Conservation (phyloP, 2,329 filamentous ascomycete species). For the Epichloe aotearoae region DNA sequence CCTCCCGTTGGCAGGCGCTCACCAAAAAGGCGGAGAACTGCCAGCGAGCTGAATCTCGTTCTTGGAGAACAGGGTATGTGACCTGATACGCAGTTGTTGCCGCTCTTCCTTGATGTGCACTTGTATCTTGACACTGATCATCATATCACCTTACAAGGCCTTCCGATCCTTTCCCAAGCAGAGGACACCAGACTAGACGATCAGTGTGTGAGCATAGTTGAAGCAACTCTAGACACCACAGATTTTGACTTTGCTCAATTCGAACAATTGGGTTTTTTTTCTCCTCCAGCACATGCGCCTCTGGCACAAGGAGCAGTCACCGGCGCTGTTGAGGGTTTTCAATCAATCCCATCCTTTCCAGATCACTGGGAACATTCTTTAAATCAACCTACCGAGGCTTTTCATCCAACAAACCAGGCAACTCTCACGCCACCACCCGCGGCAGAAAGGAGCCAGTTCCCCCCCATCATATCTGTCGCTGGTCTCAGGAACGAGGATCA, state of each 20-base stretch:
- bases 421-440: not conserved
- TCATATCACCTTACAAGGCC: slow-evolving; percentile 6
- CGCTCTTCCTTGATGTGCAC: not conserved
- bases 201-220: slow-evolving; percentile 16
- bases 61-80: slow-evolving; percentile 24
- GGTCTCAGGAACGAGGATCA: not conserved
- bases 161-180: slow-evolving; percentile 15
- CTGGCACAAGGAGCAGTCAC: slow-evolving; percentile 18
- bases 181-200: slow-evolving; percentile 12
- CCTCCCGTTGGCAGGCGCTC: slow-evolving; percentile 16
- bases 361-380: slow-evolving; percentile 13
- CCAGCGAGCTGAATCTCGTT: slow-evolving; percentile 19
- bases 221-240: slow-evolving; percentile 17
- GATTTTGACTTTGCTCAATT: slow-evolving; percentile 23
- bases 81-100: not conserved
- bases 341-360: slow-evolving; percentile 10
- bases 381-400: slow-evolving; percentile 5
- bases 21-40: slow-evolving; percentile 25
- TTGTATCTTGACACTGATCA: not conserved
- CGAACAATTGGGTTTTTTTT: slow-evolving; percentile 18
- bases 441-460: not conserved
- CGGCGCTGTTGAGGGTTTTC: slow-evolving; percentile 7
- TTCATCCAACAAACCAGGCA: slow-evolving; percentile 1
- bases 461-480: not conserved
- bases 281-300: slow-evolving; percentile 11